Base-by-base conservation (phyloP, 495 filamentous ascomycete genomes). In the Gamarada debralockiae region DNA sequence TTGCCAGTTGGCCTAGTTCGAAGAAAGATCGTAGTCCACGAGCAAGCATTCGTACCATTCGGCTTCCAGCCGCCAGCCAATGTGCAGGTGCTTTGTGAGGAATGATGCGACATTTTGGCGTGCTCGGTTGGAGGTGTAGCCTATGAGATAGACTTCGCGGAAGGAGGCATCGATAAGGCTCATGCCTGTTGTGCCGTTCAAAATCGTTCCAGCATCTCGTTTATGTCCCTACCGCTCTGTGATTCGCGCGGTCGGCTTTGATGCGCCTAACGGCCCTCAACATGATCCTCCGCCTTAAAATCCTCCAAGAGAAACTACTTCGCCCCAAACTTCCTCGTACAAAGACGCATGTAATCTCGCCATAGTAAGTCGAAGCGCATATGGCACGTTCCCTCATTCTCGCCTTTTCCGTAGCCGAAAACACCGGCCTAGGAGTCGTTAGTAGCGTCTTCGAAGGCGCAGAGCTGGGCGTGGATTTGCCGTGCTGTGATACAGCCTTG, bases 1-100 rank as follows among this genome's bases (percentile, higher is more conserved):
- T 66, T 87, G 84, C 86, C 85, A 90, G 59, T 87, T 89, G 33
- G 81, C 81, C 84, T 84, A 90, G 61, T 90, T 89, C 41, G 73
- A 82, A 29, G 75, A 76, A 10, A 85, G 70, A 56, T 90, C 86
- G 63, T 89, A 89, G 60, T 89, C 86, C 25, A 81, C 70, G 10
- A 89, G 74, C 50, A 82, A 60, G 55, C 72, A 75, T 62, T 89
- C 86, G 62, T 88, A 89, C 85, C 85, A 90, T 64, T 90, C 86
- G 3, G 83, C 86, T 3, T 86, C 86, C 21, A 87, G 69, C 7
- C 84, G 75, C 86, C 86, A 90, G 70, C 89, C 86, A 22, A 90
- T 75, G n/a, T 73, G 68, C 10, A 89, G 69, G 55, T 87, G 83
- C 56, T 86, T 87, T 12, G 83, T 63, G n/a, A 89, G 70, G 63